Conservation (phyloP, 1,139 yeast genomes). For the Hyphopichia wangnamkhiaoensis region DNA sequence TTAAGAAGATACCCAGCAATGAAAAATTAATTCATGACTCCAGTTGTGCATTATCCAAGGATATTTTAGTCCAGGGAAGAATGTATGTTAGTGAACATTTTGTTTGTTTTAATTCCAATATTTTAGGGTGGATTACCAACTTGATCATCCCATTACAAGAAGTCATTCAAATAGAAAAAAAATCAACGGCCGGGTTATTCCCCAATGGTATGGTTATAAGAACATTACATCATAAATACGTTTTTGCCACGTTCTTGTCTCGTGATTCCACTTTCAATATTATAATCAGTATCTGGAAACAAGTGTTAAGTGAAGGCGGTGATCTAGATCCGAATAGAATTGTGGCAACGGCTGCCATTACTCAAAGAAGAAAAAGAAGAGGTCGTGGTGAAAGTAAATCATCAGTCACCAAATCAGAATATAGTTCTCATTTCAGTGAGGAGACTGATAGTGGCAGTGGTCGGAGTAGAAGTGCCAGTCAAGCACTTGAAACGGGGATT, state of each 20-base stretch:
- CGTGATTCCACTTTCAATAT: constrained; percentile 67
- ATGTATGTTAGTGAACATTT: constrained; percentile 61
- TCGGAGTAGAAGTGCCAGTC: constrained; percentile 2
- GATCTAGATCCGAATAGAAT: constrained; percentile 22
- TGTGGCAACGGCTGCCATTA: constrained; percentile 3
- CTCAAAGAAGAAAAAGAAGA: not conserved
- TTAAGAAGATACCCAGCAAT: constrained; percentile 52
- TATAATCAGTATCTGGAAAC: constrained; percentile 64
- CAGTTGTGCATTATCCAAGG: constrained; percentile 72
- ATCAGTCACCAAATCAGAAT: constrained; percentile 1
- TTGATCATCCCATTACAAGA: constrained; percentile 67
- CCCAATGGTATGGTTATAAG: constrained; percentile 75
- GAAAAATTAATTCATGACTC: constrained; percentile 66
- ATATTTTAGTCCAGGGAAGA: constrained; percentile 71
- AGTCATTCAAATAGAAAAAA: constrained; percentile 70
- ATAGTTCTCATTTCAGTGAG: constrained; percentile 6
- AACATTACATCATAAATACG: constrained; percentile 68
- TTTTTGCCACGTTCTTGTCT: constrained; percentile 70
- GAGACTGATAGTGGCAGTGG: constrained; percentile 8
- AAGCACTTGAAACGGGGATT: not conserved
- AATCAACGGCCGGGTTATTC: constrained; percentile 69
- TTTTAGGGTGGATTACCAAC: constrained; percentile 73
- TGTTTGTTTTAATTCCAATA: constrained; percentile 70
- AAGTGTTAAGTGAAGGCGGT: constrained; percentile 31
- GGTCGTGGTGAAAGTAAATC: constrained; percentile 2